Evolutionary conservation across 2,329 filamentous ascomycete species (phyloP).

Genomic region (Purpureocillium lavendulum): DNA sequence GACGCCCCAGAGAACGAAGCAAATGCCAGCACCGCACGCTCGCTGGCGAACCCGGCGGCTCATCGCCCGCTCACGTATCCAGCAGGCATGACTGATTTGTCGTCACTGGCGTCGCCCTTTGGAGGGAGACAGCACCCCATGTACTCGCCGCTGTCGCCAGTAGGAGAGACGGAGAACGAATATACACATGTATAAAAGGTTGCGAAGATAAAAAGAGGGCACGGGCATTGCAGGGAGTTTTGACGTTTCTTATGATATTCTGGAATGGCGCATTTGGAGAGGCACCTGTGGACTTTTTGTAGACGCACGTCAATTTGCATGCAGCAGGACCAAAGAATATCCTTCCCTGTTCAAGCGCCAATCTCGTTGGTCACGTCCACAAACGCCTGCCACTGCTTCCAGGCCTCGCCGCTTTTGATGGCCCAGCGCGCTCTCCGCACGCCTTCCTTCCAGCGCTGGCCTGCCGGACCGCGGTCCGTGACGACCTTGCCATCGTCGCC

Average conservation of each 20-base stretch:
- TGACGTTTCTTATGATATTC: too few species aligned
- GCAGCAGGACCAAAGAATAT: too few species aligned
- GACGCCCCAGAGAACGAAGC: background rate
- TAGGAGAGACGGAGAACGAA: background rate
- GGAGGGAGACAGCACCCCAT: background rate
- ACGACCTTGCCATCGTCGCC: slow-evolving; percentile 77
- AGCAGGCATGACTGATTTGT: background rate
- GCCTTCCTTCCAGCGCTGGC: slow-evolving; percentile 90
- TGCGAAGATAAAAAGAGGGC: too few species aligned
- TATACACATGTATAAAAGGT: background rate
- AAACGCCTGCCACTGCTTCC: slow-evolving; percentile 74
- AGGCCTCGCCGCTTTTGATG: slow-evolving; percentile 77
- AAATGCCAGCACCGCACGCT: background rate
- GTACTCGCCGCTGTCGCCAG: too few species aligned
- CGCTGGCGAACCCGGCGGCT: background rate
- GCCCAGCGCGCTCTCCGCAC: slow-evolving; percentile 82
- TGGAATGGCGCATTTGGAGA: too few species aligned
- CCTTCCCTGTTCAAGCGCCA: slow-evolving; percentile 9
- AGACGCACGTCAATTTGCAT: too few species aligned
- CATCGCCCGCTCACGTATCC: background rate
- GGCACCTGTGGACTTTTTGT: too few species aligned
- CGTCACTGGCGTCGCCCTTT: background rate
- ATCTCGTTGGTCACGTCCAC: slow-evolving; percentile 68
- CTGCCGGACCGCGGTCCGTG: slow-evolving; percentile 73
- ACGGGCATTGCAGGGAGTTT: too few species aligned